Conservation (phyloP, 257 asterid species). For the Anisodus tanguticus region DNA sequence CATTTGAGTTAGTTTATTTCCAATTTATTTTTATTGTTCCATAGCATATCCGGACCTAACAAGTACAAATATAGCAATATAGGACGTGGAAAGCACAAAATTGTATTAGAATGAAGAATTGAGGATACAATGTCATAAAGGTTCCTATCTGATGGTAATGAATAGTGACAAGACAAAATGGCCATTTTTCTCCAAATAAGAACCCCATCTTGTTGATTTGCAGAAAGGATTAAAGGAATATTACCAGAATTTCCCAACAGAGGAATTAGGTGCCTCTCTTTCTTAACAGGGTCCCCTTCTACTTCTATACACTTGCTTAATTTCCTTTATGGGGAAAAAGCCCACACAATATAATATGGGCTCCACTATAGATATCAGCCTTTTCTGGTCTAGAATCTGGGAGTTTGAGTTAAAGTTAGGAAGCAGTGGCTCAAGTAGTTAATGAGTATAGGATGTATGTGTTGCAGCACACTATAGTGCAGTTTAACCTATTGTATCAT, state of each 20-base stretch:
- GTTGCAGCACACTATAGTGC: background rate
- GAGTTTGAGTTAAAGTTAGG: background rate
- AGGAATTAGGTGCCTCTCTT: conserved; percentile 32
- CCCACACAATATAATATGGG: background rate
- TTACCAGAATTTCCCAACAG: conserved; percentile 1
- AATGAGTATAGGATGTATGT: background rate
- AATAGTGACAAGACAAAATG: conserved; percentile 27
- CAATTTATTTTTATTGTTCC: no score
- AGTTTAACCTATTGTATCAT: background rate
- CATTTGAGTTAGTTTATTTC: no score
- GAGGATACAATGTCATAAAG: background rate
- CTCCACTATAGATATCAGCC: background rate
- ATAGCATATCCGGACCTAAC: no score
- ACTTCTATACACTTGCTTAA: background rate
- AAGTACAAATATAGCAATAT: background rate
- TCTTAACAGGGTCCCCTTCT: background rate
- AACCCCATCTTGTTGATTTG: background rate
- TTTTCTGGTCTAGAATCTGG: background rate
- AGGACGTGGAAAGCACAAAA: background rate
- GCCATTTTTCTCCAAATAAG: background rate
- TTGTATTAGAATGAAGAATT: background rate
- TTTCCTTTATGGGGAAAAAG: background rate
- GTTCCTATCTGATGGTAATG: conserved; percentile 5
- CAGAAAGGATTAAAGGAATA: conserved; percentile 18
- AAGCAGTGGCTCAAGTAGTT: background rate